Evolutionary conservation across 169 alveolate species (phyloP).

Genomic region (Cryptosporidium bovis): DNA sequence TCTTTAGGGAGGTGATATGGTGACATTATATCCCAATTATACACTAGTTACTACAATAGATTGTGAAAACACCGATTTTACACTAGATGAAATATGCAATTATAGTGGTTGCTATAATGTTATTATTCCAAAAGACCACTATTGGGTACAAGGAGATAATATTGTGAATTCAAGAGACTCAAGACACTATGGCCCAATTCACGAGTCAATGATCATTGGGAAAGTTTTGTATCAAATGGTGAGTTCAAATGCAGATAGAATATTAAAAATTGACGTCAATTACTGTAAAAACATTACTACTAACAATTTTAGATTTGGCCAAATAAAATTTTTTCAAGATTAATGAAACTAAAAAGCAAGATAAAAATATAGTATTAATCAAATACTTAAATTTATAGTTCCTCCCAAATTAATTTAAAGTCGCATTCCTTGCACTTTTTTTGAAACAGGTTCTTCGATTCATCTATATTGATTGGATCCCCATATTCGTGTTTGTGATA

Average conservation of each 20-base stretch:
- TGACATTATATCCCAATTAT: conserved; percentile 30
- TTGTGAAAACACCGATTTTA: neutral
- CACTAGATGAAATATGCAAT: neutral
- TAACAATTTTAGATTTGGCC: conserved; percentile 38
- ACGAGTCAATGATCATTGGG: conserved; percentile 48
- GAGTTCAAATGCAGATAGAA: neutral
- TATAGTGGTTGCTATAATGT: neutral
- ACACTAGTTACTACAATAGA: conserved; percentile 33
- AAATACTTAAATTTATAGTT: neutral
- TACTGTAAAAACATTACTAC: neutral
- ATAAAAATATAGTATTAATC: neutral
- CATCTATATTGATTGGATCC: neutral
- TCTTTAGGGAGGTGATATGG: conserved; percentile 51
- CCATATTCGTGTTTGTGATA: conserved; percentile 32
- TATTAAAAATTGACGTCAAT: neutral
- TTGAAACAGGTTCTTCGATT: neutral
- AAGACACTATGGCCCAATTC: conserved; percentile 69
- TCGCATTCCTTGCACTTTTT: conserved; percentile 29
- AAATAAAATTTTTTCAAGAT: conserved; percentile 2
- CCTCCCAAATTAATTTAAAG: conserved; percentile 55
- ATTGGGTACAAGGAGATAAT: conserved; percentile 70
- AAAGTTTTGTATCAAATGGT: conserved; percentile 24
- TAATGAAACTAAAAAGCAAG: neutral
- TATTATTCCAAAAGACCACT: conserved; percentile 26
- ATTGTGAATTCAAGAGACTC: conserved; percentile 45